Evolutionary conservation across 2,329 filamentous ascomycete species (phyloP), one percentile per base, ranked within the genome.

Genomic region (Xylariales sp.): DNA sequence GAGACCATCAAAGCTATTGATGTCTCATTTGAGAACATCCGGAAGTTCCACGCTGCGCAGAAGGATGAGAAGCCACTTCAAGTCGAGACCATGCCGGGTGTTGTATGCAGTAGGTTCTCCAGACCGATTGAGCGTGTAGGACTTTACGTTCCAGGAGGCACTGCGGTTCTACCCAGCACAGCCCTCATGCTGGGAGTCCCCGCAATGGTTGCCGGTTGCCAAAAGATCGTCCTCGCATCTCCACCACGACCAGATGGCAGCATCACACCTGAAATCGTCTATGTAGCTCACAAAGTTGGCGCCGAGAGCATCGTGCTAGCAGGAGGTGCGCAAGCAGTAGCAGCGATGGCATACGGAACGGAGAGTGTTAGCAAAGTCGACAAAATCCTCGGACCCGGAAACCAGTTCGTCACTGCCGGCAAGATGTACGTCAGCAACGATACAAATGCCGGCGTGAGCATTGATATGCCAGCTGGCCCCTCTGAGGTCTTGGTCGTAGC

Each of bases 391-490:
- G 93, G 93, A 0, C 93, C 93, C 3, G 93, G 93, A 25, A 98
- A 98, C 67, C 93, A 97, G 64, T 98, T 97, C 59, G 93, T 98
- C 29, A 98, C 93, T 0, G 93, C 93, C 1, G 93, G 88, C 39
- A 98, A 98, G 78, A 98, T 98, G 93, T 77, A 90, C 54, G 93
- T 98, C 31, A 88, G 85, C 65, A 98, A 98, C 64, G 93, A 98
- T 61, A 97, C 93, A 32, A 94, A 89, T 46, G 93, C 93, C 10
- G 86, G 88, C 16, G 90, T 96, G 29, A 84, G 88, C 64, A 98
- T 98, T 56, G 93, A 98, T 60, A 98, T 98, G 93, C 93, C 93
- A 9, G 93, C 93, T 25, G 93, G 93, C 0, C 93, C 93, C 0
- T 95, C 89, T 25, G 93, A 98, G 63, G 89, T 98, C 3, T 78